Evolutionary conservation across 331 rosid species (phyloP), one percentile per base, ranked within the genome.

Genomic region (Quercus lobata): DNA sequence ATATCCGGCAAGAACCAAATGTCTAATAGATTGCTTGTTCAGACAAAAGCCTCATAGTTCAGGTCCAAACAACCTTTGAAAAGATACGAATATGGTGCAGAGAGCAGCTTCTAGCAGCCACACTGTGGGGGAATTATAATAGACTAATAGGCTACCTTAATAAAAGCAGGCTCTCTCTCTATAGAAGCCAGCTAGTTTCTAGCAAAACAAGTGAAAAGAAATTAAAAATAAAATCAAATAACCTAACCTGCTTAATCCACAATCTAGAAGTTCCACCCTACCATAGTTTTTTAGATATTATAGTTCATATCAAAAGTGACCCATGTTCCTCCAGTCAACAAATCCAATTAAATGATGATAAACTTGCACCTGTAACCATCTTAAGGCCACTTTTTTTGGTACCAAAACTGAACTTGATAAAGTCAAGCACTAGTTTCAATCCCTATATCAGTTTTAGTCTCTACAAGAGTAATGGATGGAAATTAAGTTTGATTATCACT

Each of bases 401-500:
- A 78, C 70, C 49, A 71, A 63, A 71, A 29, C 70, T 53, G 74
- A 75, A 63, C 82, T 77, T 79, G 70, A 63, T 32, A 3, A 44
- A 22, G 68, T 79, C 82, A 86, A 79, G 77, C 79, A 82, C 82
- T 75, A 74, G 73, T 68, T 80, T 78, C 72, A 0, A 74, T 75
- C 68, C 58, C 53, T 12, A 75, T 19, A 68, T 76, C 87, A 58
- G 80, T 71, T 77, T 72, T 60, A 52, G 78, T 61, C 91, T 86
- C 88, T 5, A 73, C 12, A 52, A 88, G 82, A 34, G 79, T 44
- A 80, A 94, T 81, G 49, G 46, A 77, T 25, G 27, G 27, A 25
- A 25, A 25, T 25, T 25, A 25, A 25, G 2, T 25, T 25, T 25
- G 27, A 25, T 25, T 25, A 25, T 25, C 27, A 25, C 27, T 25